Conservation (phyloP, 129 eudicot genomes). For the Logfia minima region DNA sequence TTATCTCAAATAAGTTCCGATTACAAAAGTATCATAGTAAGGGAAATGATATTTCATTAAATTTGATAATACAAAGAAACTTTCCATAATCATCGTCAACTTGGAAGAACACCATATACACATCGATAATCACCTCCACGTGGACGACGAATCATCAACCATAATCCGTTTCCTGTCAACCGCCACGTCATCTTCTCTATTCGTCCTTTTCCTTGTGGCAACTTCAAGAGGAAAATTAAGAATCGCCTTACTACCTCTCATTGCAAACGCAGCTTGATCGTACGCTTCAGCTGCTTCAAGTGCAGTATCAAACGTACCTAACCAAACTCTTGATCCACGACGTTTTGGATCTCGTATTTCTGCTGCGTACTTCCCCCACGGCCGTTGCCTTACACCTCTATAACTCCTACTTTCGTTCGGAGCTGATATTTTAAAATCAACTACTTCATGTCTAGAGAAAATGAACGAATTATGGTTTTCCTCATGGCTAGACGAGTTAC, state of each 20-base stretch:
- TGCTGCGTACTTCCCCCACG: constrained; percentile 95
- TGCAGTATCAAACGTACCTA: constrained; percentile 75
- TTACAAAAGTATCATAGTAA: not conserved
- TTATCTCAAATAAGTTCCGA: not conserved
- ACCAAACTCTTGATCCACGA: constrained; percentile 78
- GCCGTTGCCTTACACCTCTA: constrained; percentile 78
- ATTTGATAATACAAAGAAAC: not conserved
- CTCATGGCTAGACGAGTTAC: not conserved
- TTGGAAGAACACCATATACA: not conserved
- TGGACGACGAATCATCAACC: not conserved
- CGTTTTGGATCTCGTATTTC: constrained; percentile 85
- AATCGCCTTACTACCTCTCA: constrained; percentile 81
- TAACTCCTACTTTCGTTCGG: constrained; percentile 41
- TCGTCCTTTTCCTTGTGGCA: constrained; percentile 23
- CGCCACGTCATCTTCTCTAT: constrained; percentile 26
- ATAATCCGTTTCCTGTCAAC: constrained; percentile 16
- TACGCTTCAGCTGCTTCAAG: constrained; percentile 80
- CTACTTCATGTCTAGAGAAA: constrained; percentile 10
- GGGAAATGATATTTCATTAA: not conserved
- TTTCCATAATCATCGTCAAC: not conserved
- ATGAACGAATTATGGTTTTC: not conserved
- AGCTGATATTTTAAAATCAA: constrained; percentile 20
- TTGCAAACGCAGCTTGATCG: constrained; percentile 67
- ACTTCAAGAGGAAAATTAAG: constrained; percentile 78
- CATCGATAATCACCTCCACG: not conserved